Conservation (phyloP, 2,329 filamentous ascomycete species). For the Ceratocystis destructans region DNA sequence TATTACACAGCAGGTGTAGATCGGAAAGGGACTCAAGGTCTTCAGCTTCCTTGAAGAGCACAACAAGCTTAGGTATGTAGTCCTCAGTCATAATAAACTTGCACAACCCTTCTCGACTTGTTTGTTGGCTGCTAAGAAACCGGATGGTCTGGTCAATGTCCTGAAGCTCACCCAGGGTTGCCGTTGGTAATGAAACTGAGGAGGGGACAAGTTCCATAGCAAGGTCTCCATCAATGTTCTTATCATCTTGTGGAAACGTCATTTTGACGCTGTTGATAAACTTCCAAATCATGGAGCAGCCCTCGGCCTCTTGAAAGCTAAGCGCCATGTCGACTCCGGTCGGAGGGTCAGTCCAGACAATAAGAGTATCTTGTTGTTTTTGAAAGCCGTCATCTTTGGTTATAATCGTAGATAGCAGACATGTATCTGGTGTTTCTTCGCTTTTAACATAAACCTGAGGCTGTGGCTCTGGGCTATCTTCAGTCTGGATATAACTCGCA, state of each 20-base stretch:
- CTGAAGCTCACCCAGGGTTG: constrained; percentile 65
- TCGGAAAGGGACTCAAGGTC: constrained; percentile 78
- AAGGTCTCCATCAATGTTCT: constrained; percentile 74
- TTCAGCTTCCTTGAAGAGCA: constrained; percentile 76
- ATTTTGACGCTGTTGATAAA: constrained; percentile 77
- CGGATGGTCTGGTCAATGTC: constrained; percentile 82
- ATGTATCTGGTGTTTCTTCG: constrained; percentile 74
- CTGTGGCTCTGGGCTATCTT: constrained; percentile 55
- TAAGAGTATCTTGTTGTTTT: constrained; percentile 97
- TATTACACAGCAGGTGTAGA: constrained; percentile 84
- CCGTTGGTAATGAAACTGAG: constrained; percentile 59
- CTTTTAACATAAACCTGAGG: constrained; percentile 82
- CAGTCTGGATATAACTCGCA: constrained; percentile 53
- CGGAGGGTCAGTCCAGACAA: constrained; percentile 83
- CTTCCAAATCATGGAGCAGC: constrained; percentile 87
- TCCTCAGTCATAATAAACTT: constrained; percentile 77
- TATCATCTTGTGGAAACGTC: constrained; percentile 54
- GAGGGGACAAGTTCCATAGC: constrained; percentile 54
- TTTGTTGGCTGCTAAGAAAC: constrained; percentile 56
- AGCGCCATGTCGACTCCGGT: constrained; percentile 92
- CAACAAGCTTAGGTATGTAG: constrained; percentile 76
- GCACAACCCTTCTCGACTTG: constrained; percentile 69
- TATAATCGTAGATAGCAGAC: constrained; percentile 79
- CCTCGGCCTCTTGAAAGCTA: constrained; percentile 94
- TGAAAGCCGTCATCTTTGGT: constrained; percentile 92